Evolutionary conservation across 2,329 filamentous ascomycete genomes (phyloP), one percentile per base, ranked within the genome.

Genomic region (Verticillium alfalfae): DNA sequence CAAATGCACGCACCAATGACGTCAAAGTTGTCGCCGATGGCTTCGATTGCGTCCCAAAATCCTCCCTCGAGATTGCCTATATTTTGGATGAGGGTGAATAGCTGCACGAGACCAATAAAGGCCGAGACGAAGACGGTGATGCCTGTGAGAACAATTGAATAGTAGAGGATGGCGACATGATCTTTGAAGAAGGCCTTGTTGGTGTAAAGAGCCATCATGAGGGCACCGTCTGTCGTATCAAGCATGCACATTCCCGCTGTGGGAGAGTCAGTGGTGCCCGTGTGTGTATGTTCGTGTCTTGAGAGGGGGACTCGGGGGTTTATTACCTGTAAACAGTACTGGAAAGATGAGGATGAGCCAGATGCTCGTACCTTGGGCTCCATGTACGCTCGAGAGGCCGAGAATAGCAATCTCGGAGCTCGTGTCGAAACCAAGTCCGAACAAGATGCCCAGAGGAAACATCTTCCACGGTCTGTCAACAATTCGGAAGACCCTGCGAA

Each of bases 261-360:
- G 9, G 6, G 2, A 31, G 16, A 5, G 61, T 63, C n/a, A 61
- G 55, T 56, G 10, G 38, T 45, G 22, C 22, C 16, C 22, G 31
- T 31, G 26, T 31, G 2, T 10, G 13, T 36, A 8, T 22, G 34
- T 31, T 3, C 5, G 26, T 31, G 26, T 31, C 13, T 8, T 56
- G 18, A 22, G 54, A 8, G 56, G 66, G 15, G 58, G 61, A 5
- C 5, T 31, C 26, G 26, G 26, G 26, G 26, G 26, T 4, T 31
- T 41, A 36, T 58, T 74, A 90, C 89, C 85, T 0, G 94, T 97
- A 70, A 98, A 98, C 1, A 98, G 78, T 1, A 94, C 74, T 0
- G 95, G 95, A 62, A 97, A 97, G 59, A 99, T 89, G 37, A 98
- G 75, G 63, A 98, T 98, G 15, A 97, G 79, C 95, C 95, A 99